Conservation (phyloP, 768 basidiomycete species). For the Omphalotus guepiniiformis region DNA sequence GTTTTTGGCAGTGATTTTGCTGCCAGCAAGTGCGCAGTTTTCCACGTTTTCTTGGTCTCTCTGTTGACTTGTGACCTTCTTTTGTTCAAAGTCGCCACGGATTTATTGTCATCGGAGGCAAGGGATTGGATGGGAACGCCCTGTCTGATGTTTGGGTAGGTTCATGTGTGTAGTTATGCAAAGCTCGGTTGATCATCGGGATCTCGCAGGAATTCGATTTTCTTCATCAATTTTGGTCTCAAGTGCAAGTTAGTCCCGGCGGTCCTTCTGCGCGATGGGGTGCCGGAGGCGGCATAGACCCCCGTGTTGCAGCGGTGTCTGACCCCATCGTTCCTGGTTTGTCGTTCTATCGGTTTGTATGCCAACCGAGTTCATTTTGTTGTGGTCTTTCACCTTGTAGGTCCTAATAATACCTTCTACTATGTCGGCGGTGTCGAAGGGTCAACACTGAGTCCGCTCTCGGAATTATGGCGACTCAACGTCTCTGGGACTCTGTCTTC, state of each 20-base stretch:
- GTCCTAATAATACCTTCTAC: slow-evolving; percentile 71
- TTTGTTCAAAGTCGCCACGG: slow-evolving; percentile 55
- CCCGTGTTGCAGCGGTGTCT: slow-evolving; percentile 37
- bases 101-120: slow-evolving; percentile 72
- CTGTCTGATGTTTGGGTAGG: slow-evolving; percentile 75
- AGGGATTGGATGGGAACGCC: slow-evolving; percentile 45
- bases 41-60: slow-evolving; percentile 1
- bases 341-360: not conserved
- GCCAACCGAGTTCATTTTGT: not conserved
- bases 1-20: slow-evolving; percentile 67
- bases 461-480: slow-evolving; percentile 68
- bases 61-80: slow-evolving; percentile 12
- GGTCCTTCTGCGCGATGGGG: slow-evolving; percentile 65
- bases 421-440: slow-evolving; percentile 68
- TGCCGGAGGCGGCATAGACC: slow-evolving; percentile 72
- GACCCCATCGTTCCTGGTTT: slow-evolving; percentile 36
- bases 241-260: slow-evolving; percentile 46
- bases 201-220: slow-evolving; percentile 70
- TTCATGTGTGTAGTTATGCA: slow-evolving; percentile 8
- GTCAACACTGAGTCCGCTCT: slow-evolving; percentile 38
- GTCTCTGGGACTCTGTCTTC: slow-evolving; percentile 70
- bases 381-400: not conserved
- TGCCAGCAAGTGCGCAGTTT: slow-evolving; percentile 69
- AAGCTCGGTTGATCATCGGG: slow-evolving; percentile 10
- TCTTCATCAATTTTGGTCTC: slow-evolving; percentile 70